Evolutionary conservation across 73 alveolate species (phyloP).

Genomic region (Stentor coeruleus): DNA sequence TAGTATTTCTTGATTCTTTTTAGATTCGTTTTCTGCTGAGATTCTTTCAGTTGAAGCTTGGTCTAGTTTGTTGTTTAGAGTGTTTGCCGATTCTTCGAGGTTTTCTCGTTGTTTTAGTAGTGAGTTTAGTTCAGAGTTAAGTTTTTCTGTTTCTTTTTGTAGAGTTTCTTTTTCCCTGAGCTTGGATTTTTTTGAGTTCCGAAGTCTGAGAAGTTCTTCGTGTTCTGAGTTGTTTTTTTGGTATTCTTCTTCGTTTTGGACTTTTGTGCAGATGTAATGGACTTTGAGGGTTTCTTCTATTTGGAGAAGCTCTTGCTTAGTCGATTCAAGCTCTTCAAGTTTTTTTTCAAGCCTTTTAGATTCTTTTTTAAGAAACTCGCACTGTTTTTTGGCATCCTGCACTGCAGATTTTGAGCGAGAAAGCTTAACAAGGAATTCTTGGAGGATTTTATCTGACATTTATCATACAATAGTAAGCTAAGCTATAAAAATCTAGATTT

Average conservation of each 20-base stretch:
- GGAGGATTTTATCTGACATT: conserved; percentile 23
- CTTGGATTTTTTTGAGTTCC: background rate
- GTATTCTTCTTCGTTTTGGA: conserved; percentile 26
- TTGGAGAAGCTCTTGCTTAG: background rate
- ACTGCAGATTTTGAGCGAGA: conserved; percentile 20
- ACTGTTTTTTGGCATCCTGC: conserved; percentile 14
- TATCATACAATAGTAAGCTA: background rate
- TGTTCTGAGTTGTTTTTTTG: conserved; percentile 19
- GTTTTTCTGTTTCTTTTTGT: background rate
- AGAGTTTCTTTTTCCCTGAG: conserved; percentile 18
- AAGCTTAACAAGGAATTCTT: conserved; percentile 2
- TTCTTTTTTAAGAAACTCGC: conserved; percentile 24
- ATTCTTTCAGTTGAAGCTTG: conserved; percentile 11
- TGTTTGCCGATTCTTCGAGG: conserved; percentile 6
- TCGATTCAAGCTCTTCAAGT: background rate
- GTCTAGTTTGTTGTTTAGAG: background rate
- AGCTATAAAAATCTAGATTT: too few relatives aligned
- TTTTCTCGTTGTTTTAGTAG: conserved; percentile 3
- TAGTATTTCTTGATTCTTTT: background rate
- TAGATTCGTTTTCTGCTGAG: conserved; percentile 6
- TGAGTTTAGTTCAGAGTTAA: background rate
- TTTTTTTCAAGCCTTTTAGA: conserved; percentile 2
- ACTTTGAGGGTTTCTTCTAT: conserved; percentile 30
- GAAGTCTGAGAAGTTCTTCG: conserved; percentile 28
- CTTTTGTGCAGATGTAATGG: conserved; percentile 28